Percentiles rank a stretch among this genome's conserved stretches.
Evolutionary conservation across 257 asterid species (phyloP).

Genomic region (Solanum appendiculatum): DNA sequence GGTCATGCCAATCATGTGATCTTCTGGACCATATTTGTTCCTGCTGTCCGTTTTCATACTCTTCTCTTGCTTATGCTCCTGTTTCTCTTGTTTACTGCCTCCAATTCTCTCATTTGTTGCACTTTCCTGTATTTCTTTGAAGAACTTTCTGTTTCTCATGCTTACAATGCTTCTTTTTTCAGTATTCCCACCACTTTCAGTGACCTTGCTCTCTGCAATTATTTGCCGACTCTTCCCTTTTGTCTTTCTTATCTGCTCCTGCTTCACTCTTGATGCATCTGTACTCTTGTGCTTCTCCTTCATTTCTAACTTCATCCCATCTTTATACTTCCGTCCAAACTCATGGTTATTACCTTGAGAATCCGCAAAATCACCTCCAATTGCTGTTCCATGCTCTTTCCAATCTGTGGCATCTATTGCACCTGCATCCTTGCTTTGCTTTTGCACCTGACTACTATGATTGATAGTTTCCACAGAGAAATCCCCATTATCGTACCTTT

Average conservation of each 20-base stretch:
- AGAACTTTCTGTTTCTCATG: neutral
- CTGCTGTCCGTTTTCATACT: neutral
- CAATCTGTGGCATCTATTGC: neutral
- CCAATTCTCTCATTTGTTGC: neutral
- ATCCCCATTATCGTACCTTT: neutral
- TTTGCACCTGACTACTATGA: neutral
- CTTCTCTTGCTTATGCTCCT: neutral
- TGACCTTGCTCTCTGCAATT: neutral
- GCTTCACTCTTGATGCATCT: neutral
- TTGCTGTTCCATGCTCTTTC: neutral
- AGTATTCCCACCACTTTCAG: neutral
- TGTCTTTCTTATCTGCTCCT: constrained; percentile 6
- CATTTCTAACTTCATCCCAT: constrained; percentile 19
- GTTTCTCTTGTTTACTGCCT: neutral
- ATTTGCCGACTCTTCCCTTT: constrained; percentile 29
- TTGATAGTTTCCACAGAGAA: neutral
- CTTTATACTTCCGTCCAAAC: neutral
- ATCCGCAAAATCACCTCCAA: neutral
- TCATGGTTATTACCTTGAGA: neutral
- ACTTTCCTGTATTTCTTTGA: neutral
- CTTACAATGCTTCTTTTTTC: neutral
- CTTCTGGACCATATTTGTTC: neutral
- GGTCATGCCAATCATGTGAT: neutral
- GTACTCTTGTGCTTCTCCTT: constrained; percentile 1
- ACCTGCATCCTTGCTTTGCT: neutral